A percentile compares a stretch with the other conserved stretches of the same genome.
Evolutionary conservation across 805 yeast species (phyloP).

Genomic region (Zygosaccharomyces lentus): DNA sequence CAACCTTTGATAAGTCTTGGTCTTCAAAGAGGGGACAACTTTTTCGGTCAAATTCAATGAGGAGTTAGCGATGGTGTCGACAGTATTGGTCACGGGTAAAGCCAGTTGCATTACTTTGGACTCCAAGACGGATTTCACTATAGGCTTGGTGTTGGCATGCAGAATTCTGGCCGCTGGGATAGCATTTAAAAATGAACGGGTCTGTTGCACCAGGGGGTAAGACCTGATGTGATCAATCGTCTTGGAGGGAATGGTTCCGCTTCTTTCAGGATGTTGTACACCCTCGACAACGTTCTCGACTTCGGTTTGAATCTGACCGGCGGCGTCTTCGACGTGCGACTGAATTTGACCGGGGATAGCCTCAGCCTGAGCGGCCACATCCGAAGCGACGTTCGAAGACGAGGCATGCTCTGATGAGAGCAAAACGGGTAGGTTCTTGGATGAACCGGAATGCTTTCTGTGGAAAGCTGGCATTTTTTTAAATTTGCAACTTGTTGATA

Average conservation of each 20-base stretch:
- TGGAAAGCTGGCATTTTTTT: constrained; percentile 16
- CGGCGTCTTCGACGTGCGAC: constrained; percentile 6
- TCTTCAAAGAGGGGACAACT: constrained; percentile 54
- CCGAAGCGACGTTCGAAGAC: constrained; percentile 3
- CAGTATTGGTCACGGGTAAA: constrained; percentile 43
- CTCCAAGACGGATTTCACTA: constrained; percentile 26
- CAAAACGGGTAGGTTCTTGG: constrained; percentile 13
- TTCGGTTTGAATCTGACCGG: constrained; percentile 4
- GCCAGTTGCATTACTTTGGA: constrained; percentile 36
- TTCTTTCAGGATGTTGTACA: constrained; percentile 1
- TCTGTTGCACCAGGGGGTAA: constrained; percentile 47
- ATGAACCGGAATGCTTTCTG: constrained; percentile 12
- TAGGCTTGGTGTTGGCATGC: constrained; percentile 34
- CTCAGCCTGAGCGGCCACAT: constrained; percentile 5
- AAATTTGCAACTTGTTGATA: not conserved
- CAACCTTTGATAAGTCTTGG: constrained; percentile 47
- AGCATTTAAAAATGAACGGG: constrained; percentile 34
- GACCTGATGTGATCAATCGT: constrained; percentile 41
- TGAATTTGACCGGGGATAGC: constrained; percentile 8
- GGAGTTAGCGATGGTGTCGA: constrained; percentile 53
- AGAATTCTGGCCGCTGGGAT: constrained; percentile 38
- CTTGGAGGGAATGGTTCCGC: constrained; percentile 21
- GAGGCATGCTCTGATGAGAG: constrained; percentile 13
- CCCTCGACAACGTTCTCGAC: constrained; percentile 1
- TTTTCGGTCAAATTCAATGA: constrained; percentile 56